Conservation (phyloP, 805 yeast genomes). For the Ogataea trehaloabstinens region DNA sequence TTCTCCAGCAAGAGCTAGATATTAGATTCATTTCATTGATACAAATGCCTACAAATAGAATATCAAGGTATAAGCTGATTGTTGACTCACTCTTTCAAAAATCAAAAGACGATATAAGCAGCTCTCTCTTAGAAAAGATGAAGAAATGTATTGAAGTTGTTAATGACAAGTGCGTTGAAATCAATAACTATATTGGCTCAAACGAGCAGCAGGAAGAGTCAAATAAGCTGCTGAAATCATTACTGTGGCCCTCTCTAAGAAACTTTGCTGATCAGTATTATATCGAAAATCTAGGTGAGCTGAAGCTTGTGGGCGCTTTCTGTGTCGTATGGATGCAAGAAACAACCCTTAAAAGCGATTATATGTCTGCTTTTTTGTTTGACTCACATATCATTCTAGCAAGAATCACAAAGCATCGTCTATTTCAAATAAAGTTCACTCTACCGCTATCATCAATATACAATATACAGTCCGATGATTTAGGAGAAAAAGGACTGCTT, state of each 20-base stretch:
- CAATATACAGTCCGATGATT: conserved; percentile 20
- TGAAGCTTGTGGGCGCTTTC: conserved; percentile 43
- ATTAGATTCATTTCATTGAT: conserved; percentile 52
- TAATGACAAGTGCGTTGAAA: conserved; percentile 19
- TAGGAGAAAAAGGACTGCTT: conserved; percentile 24
- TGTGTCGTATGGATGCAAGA: conserved; percentile 38
- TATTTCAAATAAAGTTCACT: conserved; percentile 40
- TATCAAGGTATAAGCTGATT: conserved; percentile 50
- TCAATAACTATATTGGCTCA: conserved; percentile 23
- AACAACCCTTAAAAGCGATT: conserved; percentile 13
- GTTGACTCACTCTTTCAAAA: conserved; percentile 39
- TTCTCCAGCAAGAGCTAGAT: conserved; percentile 43
- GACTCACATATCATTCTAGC: conserved; percentile 49
- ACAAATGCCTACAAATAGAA: conserved; percentile 52
- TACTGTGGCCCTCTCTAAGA: conserved; percentile 12
- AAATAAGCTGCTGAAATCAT: conserved; percentile 13
- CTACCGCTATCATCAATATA: conserved; percentile 42
- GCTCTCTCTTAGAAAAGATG: conserved; percentile 23
- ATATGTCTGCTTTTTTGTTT: conserved; percentile 42
- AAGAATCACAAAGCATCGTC: conserved; percentile 23
- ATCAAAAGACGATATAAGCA: conserved; percentile 21
- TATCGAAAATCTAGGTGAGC: conserved; percentile 46
- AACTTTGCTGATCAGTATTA: conserved; percentile 27
- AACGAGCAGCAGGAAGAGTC: conserved; percentile 18
- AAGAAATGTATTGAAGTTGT: conserved; percentile 28